Evolutionary conservation across 495 filamentous ascomycete species (phyloP).

Genomic region (Aspergillus carlsbadensis): DNA sequence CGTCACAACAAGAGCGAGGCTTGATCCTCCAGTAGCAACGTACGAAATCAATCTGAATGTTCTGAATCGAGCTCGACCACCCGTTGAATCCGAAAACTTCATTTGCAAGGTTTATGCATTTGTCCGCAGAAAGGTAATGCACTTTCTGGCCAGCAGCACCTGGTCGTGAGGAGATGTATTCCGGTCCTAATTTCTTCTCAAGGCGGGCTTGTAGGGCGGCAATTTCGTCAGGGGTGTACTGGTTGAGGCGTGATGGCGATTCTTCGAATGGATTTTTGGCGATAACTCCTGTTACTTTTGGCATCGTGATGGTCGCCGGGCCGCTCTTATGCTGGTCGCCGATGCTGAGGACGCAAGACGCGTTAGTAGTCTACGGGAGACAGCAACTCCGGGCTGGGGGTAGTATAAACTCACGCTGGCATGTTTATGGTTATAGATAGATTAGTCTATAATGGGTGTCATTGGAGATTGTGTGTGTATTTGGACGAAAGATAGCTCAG

Average conservation of each 20-base stretch:
- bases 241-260: slow-evolving; percentile 59
- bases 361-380: slow-evolving; percentile 27
- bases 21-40: slow-evolving; percentile 8
- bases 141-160: slow-evolving; percentile 82
- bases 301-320: slow-evolving; percentile 39
- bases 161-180: slow-evolving; percentile 84
- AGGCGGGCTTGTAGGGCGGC: slow-evolving; percentile 83
- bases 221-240: slow-evolving; percentile 87
- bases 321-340: slow-evolving; percentile 72
- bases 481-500: background rate
- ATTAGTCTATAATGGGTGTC: slow-evolving; percentile 7
- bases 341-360: slow-evolving; percentile 50
- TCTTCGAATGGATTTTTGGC: slow-evolving; percentile 78
- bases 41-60: slow-evolving; percentile 90
- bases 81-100: slow-evolving; percentile 99
- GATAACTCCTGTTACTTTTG: slow-evolving; percentile 28
- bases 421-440: slow-evolving; percentile 26
- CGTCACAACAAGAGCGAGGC: background rate
- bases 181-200: slow-evolving; percentile 92
- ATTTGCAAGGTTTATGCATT: slow-evolving; percentile 93
- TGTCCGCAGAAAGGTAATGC: slow-evolving; percentile 88
- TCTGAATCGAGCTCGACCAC: slow-evolving; percentile 88
- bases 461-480: slow-evolving; percentile 5
- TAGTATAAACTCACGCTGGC: slow-evolving; percentile 42
- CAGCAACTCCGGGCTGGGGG: background rate